Conservation (phyloP, 2,329 filamentous ascomycete species). For the Colletotrichum sp. region DNA sequence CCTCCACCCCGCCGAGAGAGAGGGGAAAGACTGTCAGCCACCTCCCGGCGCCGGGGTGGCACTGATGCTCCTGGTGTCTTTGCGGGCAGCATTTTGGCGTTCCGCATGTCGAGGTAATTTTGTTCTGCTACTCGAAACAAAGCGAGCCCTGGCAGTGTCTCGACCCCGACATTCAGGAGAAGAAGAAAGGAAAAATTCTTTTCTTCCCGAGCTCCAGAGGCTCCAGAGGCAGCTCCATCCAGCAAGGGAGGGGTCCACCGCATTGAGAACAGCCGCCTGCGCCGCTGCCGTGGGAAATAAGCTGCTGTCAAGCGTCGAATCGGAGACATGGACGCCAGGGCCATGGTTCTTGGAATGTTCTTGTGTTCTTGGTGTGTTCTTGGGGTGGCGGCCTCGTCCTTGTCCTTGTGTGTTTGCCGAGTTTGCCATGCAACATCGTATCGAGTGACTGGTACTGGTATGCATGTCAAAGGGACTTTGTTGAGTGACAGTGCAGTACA, state of each 20-base stretch:
- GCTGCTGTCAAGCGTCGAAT: constrained; percentile 14
- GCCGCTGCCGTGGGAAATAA: constrained; percentile 13
- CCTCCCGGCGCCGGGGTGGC: constrained; percentile 4
- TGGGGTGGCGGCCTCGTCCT: neutral
- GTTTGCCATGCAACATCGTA: neutral
- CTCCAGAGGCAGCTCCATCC: neutral
- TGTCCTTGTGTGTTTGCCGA: neutral
- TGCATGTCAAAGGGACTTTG: neutral
- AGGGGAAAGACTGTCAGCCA: neutral
- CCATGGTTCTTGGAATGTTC: neutral
- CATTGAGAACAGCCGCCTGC: constrained; percentile 3
- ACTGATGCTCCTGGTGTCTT: neutral
- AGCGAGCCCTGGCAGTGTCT: constrained; percentile 17
- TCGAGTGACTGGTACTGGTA: neutral
- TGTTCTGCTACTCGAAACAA: constrained; percentile 15
- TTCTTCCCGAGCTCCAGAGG: neutral
- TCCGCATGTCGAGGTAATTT: constrained; percentile 14
- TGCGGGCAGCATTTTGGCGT: constrained; percentile 2
- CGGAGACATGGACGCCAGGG: neutral
- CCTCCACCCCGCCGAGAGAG: neutral
- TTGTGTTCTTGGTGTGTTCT: neutral
- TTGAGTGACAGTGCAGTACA: neutral
- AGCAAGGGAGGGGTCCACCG: neutral
- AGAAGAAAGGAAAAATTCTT: neutral
- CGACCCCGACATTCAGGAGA: constrained; percentile 8